phyloP scores from a whole-genome alignment of 129 eudicot species.

The Mikania micrantha region DNA sequence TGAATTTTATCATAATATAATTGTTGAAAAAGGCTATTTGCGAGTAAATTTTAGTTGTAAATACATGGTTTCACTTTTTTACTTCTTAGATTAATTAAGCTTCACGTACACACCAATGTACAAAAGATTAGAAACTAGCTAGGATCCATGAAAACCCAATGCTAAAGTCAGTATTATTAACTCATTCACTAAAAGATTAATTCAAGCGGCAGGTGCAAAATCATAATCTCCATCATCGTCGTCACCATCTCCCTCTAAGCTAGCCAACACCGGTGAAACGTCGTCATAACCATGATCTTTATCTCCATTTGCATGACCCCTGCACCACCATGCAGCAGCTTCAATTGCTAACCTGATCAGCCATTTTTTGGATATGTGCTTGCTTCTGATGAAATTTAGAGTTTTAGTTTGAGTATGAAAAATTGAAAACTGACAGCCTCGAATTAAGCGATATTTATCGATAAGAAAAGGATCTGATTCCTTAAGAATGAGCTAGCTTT shows the following conservation, averaged over 20 bases:
- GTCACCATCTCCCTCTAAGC: conserved; percentile 12
- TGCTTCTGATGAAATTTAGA: neutral
- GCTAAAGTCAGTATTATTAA: neutral
- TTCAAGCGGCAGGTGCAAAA: conserved; percentile 25
- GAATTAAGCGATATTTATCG: conserved; percentile 11
- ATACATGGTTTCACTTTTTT: no score
- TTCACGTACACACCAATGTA: no score
- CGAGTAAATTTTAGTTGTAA: no score
- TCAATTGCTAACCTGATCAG: neutral
- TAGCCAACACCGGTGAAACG: neutral
- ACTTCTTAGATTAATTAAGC: no score
- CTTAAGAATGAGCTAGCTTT: no score
- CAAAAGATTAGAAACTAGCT: no score
- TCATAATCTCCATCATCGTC: conserved; percentile 22
- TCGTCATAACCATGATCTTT: conserved; percentile 13
- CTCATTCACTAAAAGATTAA: neutral
- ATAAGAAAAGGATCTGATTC: neutral
- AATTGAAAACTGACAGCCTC: no score
- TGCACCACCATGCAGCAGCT: conserved; percentile 2
- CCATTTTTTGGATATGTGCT: neutral
- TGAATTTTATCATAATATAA: no score
- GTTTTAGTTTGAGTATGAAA: neutral
- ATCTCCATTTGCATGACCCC: neutral
- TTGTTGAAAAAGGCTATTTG: no score
- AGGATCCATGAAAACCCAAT: neutral